A percentile compares a stretch with the other conserved stretches of the same genome.
phyloP scores from a whole-genome alignment of 192 early-diverging fungal genomes.

The Cetraspora pellucida region DNA sequence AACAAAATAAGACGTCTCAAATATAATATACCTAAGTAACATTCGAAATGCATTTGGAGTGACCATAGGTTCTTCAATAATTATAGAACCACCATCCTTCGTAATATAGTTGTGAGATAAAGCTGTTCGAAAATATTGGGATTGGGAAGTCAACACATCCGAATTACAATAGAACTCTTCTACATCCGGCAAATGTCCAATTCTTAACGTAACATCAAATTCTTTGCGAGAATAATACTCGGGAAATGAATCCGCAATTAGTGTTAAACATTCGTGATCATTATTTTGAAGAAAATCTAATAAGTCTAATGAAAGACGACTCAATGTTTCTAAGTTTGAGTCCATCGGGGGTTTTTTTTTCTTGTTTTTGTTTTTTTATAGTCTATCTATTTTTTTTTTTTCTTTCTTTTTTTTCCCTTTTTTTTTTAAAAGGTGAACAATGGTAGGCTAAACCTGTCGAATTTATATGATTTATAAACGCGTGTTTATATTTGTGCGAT shows the following conservation, averaged over 20 bases:
- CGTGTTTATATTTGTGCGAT: too few species aligned
- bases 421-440: too few species aligned
- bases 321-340: background rate
- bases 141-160: background rate
- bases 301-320: background rate
- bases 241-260: background rate
- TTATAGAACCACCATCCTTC: background rate
- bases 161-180: slow-evolving; percentile 3
- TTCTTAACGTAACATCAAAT: background rate
- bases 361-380: too few species aligned
- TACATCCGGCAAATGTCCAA: background rate
- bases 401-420: too few species aligned
- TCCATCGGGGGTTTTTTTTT: too few species aligned
- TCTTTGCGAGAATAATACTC: slow-evolving; percentile 2
- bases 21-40: background rate
- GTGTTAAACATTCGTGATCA: background rate
- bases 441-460: too few species aligned
- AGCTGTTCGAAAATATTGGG: background rate
- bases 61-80: background rate
- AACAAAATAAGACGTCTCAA: background rate
- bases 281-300: background rate
- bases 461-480: too few species aligned
- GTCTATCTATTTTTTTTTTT: too few species aligned
- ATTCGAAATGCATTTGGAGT: background rate
- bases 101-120: background rate